Evolutionary conservation across 768 basidiomycete species (phyloP).

Genomic region (Lanmaoa rubissima): DNA sequence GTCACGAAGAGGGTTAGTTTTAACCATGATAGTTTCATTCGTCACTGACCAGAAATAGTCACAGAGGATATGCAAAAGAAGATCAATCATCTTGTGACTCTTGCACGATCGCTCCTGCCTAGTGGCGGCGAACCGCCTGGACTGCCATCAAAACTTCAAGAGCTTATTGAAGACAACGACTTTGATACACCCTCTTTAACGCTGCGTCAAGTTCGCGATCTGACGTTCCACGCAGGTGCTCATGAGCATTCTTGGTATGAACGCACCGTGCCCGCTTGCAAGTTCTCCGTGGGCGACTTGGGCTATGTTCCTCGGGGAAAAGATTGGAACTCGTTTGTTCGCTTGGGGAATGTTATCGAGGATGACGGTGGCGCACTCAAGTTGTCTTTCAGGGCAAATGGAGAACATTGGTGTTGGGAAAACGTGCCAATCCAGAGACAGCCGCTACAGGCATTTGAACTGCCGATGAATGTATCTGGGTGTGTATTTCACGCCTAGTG

Average conservation of each 20-base stretch:
- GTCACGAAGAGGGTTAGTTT: constrained; percentile 23
- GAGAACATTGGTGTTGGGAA: constrained; percentile 41
- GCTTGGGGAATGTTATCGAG: constrained; percentile 38
- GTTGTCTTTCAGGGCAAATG: constrained; percentile 24
- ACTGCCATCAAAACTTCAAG: constrained; percentile 32
- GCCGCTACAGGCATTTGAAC: constrained; percentile 34
- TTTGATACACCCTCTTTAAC: constrained; percentile 26
- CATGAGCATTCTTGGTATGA: constrained; percentile 44
- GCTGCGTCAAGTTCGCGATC: constrained; percentile 38
- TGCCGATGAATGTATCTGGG: constrained; percentile 33
- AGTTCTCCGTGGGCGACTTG: constrained; percentile 43
- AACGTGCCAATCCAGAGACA: constrained; percentile 28
- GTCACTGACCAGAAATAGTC: constrained; percentile 16
- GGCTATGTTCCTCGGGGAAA: constrained; percentile 40
- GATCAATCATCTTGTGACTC: constrained; percentile 40
- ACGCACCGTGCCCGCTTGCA: constrained; percentile 39
- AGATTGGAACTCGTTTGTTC: constrained; percentile 39
- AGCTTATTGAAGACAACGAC: constrained; percentile 37
- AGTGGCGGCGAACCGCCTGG: constrained; percentile 30
- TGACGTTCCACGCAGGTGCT: constrained; percentile 34
- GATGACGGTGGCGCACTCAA: constrained; percentile 28
- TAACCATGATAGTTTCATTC: background rate
- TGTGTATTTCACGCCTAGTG: constrained; percentile 20
- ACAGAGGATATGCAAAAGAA: constrained; percentile 38
- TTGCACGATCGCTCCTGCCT: constrained; percentile 41